A percentile compares a stretch with the other conserved stretches of the same genome.
Evolutionary conservation across 345 rosid genomes (phyloP).

Genomic region (Erucastrum elatum): DNA sequence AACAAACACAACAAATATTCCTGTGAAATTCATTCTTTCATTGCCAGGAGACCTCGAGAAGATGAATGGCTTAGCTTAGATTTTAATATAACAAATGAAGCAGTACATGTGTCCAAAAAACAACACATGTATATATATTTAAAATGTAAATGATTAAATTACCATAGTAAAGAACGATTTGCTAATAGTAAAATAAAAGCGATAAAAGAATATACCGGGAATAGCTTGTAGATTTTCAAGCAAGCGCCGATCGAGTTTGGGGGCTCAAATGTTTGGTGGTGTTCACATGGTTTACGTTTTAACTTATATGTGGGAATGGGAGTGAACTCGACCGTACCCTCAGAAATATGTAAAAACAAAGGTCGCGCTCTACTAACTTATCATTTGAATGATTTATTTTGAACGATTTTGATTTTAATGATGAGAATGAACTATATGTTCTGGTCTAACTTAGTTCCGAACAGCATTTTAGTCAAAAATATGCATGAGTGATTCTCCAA

Average conservation of each 20-base stretch:
- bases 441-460: background rate
- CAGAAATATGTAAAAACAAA: background rate
- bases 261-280: background rate
- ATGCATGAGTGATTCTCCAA: background rate
- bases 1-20: conserved; percentile 34
- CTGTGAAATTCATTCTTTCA: background rate
- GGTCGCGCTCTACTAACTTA: background rate
- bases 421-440: background rate
- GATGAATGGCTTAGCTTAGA: background rate
- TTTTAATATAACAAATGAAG: background rate
- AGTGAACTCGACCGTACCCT: background rate
- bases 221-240: conserved; percentile 4
- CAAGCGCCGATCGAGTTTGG: conserved; percentile 17
- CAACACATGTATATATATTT: background rate
- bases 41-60: conserved; percentile 22
- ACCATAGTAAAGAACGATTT: background rate
- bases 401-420: background rate
- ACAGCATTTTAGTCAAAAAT: background rate
- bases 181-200: background rate
- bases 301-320: background rate
- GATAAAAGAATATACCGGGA: background rate
- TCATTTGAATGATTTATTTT: background rate
- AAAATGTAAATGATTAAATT: background rate
- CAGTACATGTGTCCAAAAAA: background rate
- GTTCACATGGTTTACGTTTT: conserved; percentile 11